Percentiles rank a stretch among this genome's conserved stretches.
Conservation (phyloP, 179 eudicot genomes). For the Spergularia azorica region DNA sequence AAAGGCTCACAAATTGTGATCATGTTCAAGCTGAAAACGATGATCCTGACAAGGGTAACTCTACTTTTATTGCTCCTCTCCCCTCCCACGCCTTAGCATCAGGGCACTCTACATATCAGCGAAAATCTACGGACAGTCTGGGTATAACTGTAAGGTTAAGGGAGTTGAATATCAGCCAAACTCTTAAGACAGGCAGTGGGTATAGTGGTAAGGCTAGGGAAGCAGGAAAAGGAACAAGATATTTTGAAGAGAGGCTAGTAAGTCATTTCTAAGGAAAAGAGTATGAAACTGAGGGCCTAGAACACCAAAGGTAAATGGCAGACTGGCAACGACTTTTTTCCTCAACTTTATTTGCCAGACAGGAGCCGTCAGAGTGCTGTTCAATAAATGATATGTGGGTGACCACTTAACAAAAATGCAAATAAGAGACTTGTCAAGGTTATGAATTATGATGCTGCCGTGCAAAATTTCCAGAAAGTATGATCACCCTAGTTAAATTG, state of each 20-base stretch:
- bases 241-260: background rate
- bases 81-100: background rate
- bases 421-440: background rate
- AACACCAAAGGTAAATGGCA: background rate
- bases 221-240: too few relatives aligned
- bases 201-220: too few relatives aligned
- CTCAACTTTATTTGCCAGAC: background rate
- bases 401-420: background rate
- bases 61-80: background rate
- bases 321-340: background rate
- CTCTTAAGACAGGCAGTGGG: too few relatives aligned
- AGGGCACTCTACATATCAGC: slow-evolving; percentile 4
- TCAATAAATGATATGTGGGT: slow-evolving; percentile 2
- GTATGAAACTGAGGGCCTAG: background rate
- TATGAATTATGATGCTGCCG: background rate
- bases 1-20: slow-evolving; percentile 1
- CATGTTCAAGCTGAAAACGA: background rate
- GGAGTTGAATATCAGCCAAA: too few relatives aligned
- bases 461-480: background rate
- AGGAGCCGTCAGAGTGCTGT: background rate
- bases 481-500: background rate
- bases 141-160: background rate
- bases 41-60: background rate
- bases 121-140: background rate
- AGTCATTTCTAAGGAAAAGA: background rate